A percentile compares a stretch with the other conserved stretches of the same genome.
phyloP scores from a whole-genome alignment of 2,329 filamentous ascomycete species.

The Cryphonectria nitschkei region DNA sequence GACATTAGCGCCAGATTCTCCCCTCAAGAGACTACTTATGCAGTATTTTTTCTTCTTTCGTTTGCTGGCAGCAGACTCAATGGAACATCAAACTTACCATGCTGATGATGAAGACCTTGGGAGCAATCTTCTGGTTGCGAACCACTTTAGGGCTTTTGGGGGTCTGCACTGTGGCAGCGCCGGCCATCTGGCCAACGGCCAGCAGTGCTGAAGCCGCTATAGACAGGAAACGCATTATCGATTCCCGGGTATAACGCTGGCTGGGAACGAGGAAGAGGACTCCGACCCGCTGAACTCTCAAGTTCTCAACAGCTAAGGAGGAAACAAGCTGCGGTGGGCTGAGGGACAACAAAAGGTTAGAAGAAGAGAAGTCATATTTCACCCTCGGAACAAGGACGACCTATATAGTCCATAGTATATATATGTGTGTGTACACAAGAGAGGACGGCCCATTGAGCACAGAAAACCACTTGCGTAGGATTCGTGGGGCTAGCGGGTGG shows the following conservation, averaged over 20 bases:
- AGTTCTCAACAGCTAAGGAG: background rate
- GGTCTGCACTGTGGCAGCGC: slow-evolving; percentile 16
- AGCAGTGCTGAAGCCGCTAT: slow-evolving; percentile 24
- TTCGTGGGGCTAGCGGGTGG: background rate
- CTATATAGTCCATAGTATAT: background rate
- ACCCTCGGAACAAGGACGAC: background rate
- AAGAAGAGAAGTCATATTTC: background rate
- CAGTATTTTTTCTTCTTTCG: no score
- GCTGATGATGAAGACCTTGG: slow-evolving; percentile 65
- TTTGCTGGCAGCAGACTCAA: no score
- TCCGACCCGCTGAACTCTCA: background rate
- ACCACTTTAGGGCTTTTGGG: slow-evolving; percentile 11
- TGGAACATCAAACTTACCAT: slow-evolving; percentile 49
- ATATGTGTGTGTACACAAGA: background rate
- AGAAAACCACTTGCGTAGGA: background rate
- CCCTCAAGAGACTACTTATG: no score
- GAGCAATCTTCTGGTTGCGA: slow-evolving; percentile 45
- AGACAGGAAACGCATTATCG: slow-evolving; percentile 27
- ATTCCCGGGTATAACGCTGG: background rate
- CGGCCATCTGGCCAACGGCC: slow-evolving; percentile 19
- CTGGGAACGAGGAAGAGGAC: background rate
- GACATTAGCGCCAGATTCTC: background rate
- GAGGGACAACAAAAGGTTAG: background rate
- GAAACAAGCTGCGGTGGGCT: background rate
- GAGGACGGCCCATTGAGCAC: no score